Evolutionary conservation across 768 basidiomycete genomes (phyloP), one percentile per base, ranked within the genome.

Genomic region (Tulasnella sp.): DNA sequence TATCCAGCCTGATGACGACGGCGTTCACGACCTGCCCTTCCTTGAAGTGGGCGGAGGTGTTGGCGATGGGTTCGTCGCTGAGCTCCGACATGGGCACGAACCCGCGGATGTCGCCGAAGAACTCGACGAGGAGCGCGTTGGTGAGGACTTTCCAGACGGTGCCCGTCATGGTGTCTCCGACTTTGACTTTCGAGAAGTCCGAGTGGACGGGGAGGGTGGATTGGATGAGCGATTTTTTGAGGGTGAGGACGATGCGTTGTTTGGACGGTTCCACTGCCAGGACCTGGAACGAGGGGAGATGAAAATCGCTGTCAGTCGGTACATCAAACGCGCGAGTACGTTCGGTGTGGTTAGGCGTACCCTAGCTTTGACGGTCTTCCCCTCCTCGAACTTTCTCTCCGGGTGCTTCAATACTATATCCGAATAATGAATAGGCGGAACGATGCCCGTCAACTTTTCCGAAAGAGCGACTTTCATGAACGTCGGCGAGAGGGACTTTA

Each of bases 351-450:
- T n/a, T n/a, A 17, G 26, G 52, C 52, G 1, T 59, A 59, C 52
- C 29, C 52, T 22, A 76, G 93, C 95, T 81, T 91, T 96, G 79
- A 98, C 90, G 67, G 78, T 86, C 3, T 85, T 84, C 32, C 95
- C 95, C 26, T 85, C 82, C 77, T 93, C 95, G 83, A 97, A 99
- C 74, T 90, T 86, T 81, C 89, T 92, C 52, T 93, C 88, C 11
- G 96, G 96, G 78, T 98, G 91, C 78, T 95, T 97, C 76, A 98
- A 84, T n/a, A 82, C 79, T 77, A 98, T 95, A 79, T 99, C 97
- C 12, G 97, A 94, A 78, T 92, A 97, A 78, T 98, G 97, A 74
- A 88, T 86, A 0, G 95, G 95, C 91, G 93, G 97, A 26, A 98
- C 84, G 34, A 97, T 90, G 35, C 92, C 97, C 77, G 97, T 94